These are phyloP conservation scores for Zanthoxylum bungeanum DNA, from an alignment of 345 rosid species.

Conservation along the genomic window DNA sequence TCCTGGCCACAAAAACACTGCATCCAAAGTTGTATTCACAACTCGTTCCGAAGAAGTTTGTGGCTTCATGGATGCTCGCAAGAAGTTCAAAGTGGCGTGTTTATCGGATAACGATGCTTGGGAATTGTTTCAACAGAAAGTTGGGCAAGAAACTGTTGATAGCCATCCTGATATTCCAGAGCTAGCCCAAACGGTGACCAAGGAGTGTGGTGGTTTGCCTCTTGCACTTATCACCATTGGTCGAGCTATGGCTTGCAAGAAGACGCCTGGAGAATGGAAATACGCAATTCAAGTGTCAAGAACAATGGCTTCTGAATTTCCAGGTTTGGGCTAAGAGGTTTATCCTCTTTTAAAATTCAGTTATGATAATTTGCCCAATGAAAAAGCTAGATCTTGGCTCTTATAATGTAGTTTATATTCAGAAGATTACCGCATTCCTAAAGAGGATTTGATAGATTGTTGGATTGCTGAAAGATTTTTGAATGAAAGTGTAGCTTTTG, in stretches of 20 bases:
- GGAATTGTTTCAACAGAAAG: too few species aligned
- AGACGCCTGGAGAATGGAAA: background rate
- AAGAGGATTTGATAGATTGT: too few species aligned
- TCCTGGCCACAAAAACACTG: accelerated
- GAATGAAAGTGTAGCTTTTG: too few species aligned
- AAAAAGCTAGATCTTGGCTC: background rate
- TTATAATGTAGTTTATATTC: background rate
- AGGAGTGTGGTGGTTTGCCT: background rate
- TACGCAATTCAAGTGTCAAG: background rate
- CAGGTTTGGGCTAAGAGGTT: background rate
- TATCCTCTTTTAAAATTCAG: background rate
- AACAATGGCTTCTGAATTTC: background rate
- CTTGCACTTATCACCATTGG: background rate
- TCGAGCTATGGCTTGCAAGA: background rate
- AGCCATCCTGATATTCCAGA: background rate
- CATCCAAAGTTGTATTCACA: background rate
- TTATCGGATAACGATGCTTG: too few species aligned
- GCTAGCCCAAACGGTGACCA: background rate
- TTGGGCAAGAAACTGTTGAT: background rate
- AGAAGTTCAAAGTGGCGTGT: too few species aligned
- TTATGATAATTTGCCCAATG: background rate
- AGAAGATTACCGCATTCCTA: too few species aligned
- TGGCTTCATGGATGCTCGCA: background rate
- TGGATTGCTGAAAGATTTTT: too few species aligned
- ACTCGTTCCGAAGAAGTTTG: background rate